A percentile compares a stretch with the other conserved stretches of the same genome.
These are phyloP conservation scores for Citrus medica DNA, from an alignment of 345 rosid species.

Conservation along the genomic window DNA sequence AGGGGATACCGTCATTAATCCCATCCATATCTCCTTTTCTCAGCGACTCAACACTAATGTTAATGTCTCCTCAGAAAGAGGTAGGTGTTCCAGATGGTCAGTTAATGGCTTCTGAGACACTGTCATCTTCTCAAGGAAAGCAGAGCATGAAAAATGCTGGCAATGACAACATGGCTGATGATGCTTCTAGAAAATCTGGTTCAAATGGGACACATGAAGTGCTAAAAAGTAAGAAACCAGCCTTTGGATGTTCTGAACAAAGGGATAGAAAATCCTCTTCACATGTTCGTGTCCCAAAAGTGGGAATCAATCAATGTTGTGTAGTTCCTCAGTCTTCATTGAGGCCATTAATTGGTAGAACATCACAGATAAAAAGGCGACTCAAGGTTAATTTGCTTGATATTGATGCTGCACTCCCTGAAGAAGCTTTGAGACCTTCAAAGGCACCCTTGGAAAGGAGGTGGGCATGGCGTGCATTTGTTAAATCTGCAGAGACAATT, in stretches of 20 bases:
- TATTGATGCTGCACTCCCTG: constrained; percentile 87
- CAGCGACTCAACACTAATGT: constrained; percentile 44
- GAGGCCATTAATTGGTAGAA: constrained; percentile 64
- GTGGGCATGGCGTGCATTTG: constrained; percentile 79
- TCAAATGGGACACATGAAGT: constrained; percentile 31
- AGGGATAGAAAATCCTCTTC: constrained; percentile 36
- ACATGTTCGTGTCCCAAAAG: constrained; percentile 18
- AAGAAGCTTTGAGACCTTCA: constrained; percentile 70
- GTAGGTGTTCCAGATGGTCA: constrained; percentile 30
- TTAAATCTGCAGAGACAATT: constrained; percentile 76
- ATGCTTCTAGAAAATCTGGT: constrained; percentile 20
- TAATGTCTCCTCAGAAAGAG: constrained; percentile 29
- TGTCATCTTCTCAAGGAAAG: constrained; percentile 26
- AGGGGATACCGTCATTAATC: constrained; percentile 66
- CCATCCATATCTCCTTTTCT: constrained; percentile 45
- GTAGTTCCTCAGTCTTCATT: constrained; percentile 76
- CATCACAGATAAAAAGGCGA: constrained; percentile 42
- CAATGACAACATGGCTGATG: constrained; percentile 25
- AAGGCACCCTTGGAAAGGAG: constrained; percentile 56
- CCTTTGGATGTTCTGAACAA: constrained; percentile 36
- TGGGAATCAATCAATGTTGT: constrained; percentile 40
- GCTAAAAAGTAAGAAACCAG: constrained; percentile 22
- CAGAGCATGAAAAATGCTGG: constrained; percentile 28
- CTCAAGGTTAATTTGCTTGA: constrained; percentile 86
- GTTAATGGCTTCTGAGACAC: constrained; percentile 21